Conservation (phyloP, 805 yeast species). For the Kuraishia capsulata region DNA sequence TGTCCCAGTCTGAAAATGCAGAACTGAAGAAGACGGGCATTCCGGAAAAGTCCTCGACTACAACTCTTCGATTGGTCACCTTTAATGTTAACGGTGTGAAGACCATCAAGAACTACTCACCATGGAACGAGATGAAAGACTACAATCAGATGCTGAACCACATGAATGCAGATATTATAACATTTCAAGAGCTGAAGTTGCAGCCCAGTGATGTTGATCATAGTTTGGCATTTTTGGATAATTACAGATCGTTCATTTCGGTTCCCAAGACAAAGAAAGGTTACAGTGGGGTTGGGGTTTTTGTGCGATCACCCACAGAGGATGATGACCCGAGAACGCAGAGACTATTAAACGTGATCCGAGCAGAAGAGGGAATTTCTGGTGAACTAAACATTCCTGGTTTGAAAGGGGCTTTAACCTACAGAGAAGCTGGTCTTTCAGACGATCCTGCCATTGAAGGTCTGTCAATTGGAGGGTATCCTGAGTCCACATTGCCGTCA, state of each 20-base stretch:
- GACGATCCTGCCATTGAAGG: slow-evolving; percentile 4
- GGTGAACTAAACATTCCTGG: slow-evolving; percentile 37
- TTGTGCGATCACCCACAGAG: slow-evolving; percentile 43
- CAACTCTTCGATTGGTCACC: slow-evolving; percentile 19
- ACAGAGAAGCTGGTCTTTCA: slow-evolving; percentile 15
- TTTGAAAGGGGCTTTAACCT: slow-evolving; percentile 9
- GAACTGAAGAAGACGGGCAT: background rate
- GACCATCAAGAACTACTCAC: slow-evolving; percentile 73
- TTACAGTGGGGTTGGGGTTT: slow-evolving; percentile 87
- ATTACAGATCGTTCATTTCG: slow-evolving; percentile 58
- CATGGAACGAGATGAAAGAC: slow-evolving; percentile 56
- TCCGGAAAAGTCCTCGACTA: background rate
- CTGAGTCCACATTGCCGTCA: slow-evolving; percentile 20
- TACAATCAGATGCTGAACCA: slow-evolving; percentile 37
- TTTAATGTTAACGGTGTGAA: slow-evolving; percentile 84
- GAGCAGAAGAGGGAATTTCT: slow-evolving; percentile 89
- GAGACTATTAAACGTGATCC: slow-evolving; percentile 40
- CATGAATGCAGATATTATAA: slow-evolving; percentile 65
- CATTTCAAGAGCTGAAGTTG: slow-evolving; percentile 81
- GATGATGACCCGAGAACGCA: slow-evolving; percentile 28
- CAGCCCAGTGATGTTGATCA: slow-evolving; percentile 36
- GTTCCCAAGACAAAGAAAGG: slow-evolving; percentile 67
- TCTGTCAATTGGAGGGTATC: slow-evolving; percentile 63
- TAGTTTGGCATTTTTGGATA: slow-evolving; percentile 30
- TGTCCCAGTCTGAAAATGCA: too few relatives aligned